Conservation (phyloP, 257 asterid genomes). For the Ilex aquifolium region DNA sequence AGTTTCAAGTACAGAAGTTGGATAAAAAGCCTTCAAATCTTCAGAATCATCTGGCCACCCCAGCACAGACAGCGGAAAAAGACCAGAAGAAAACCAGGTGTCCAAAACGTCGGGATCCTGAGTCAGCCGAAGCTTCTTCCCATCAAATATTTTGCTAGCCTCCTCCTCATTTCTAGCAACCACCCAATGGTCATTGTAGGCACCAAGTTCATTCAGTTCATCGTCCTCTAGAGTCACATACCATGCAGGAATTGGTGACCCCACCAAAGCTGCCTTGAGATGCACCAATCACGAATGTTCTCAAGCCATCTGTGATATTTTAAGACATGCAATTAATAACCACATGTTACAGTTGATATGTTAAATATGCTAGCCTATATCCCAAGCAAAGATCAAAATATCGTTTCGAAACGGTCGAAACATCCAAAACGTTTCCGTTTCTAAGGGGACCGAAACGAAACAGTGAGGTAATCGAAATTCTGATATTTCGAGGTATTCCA, state of each 20-base stretch:
- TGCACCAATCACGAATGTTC: conserved; percentile 96
- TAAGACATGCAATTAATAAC: background rate
- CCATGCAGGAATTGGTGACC: conserved; percentile 98
- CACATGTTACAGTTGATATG: background rate
- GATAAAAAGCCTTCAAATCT: conserved; percentile 72
- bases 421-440: too few species aligned
- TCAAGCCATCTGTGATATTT: conserved; percentile 82
- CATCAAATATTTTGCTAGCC: conserved; percentile 49
- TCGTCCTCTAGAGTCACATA: conserved; percentile 68
- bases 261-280: conserved; percentile 99
- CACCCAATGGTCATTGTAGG: conserved; percentile 65
- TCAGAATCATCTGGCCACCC: conserved; percentile 93
- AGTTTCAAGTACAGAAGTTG: conserved; percentile 93
- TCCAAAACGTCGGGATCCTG: conserved; percentile 96
- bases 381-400: too few species aligned
- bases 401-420: too few species aligned
- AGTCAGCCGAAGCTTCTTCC: conserved; percentile 54
- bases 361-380: too few species aligned
- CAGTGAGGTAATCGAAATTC: too few species aligned
- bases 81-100: conserved; percentile 97
- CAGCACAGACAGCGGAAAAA: conserved; percentile 78
- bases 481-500: too few species aligned
- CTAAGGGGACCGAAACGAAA: too few species aligned
- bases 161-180: conserved; percentile 75
- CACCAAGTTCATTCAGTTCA: conserved; percentile 64